Conservation (phyloP, 2,329 filamentous ascomycete species). For the Talaromyces sp. region DNA sequence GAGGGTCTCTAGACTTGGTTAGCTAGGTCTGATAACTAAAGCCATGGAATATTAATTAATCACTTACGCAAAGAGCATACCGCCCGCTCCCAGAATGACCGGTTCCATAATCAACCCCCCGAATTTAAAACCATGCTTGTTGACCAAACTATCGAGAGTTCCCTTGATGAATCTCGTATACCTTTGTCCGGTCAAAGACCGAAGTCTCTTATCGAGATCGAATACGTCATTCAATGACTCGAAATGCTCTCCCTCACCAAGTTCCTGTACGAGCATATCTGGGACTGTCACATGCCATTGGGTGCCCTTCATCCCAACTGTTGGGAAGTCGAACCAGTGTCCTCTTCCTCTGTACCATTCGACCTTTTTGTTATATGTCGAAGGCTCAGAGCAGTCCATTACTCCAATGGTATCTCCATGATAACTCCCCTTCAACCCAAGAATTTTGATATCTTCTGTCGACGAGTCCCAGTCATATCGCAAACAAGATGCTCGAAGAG, state of each 20-base stretch:
- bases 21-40: neutral
- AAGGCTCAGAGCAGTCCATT: constrained; percentile 81
- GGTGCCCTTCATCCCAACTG: constrained; percentile 65
- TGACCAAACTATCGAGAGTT: constrained; percentile 55
- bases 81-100: constrained; percentile 75
- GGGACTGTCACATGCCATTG: constrained; percentile 65
- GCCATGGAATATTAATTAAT: neutral
- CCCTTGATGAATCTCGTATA: constrained; percentile 62
- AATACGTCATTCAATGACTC: constrained; percentile 59
- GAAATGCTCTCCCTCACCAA: constrained; percentile 50
- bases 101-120: constrained; percentile 80
- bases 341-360: constrained; percentile 82
- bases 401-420: constrained; percentile 86
- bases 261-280: constrained; percentile 45
- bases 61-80: constrained; percentile 75
- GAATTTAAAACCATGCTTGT: constrained; percentile 62
- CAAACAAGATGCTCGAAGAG: constrained; percentile 64
- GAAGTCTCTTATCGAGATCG: constrained; percentile 53
- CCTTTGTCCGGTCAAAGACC: constrained; percentile 44
- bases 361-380: constrained; percentile 74
- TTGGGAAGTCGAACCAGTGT: constrained; percentile 78
- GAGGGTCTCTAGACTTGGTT: constrained; percentile 61
- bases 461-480: constrained; percentile 65
- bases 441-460: constrained; percentile 60
- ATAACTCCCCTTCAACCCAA: constrained; percentile 77